Evolutionary conservation across 1,284 basidiomycete species (phyloP), one percentile per base, ranked within the genome.

Genomic region (Meripilus lineatus): DNA sequence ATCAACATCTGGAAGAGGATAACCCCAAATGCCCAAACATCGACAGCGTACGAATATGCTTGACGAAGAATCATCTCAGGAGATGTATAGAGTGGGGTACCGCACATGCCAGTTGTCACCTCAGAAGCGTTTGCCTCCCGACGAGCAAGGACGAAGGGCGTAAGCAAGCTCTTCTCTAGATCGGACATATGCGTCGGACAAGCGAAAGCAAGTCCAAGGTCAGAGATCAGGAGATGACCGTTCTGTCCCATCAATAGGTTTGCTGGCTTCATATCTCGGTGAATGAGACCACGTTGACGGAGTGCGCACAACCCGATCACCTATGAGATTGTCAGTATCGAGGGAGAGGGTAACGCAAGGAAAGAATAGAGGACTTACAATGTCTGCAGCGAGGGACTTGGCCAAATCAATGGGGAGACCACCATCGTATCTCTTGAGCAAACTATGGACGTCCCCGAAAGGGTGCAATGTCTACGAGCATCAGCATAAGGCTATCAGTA

Each of bases 181-280:
- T n/a, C n/a, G n/a, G n/a, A n/a, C n/a, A n/a, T n/a, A n/a, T n/a
- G n/a, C n/a, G n/a, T n/a, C n/a, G 28, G n/a, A n/a, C 28, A 8
- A 30, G 8, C n/a, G 28, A 30, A 30, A n/a, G 48, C 41, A 11
- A 84, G 64, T 0, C 81, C 81, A 58, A 84, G 84, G 59, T 85
- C 81, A n/a, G 75, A 72, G 22, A 85, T 68, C 51, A 81, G 77
- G 46, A 83, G 63, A 49, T 57, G 53, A 23, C 68, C 74, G 43
- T 71, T 66, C 0, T 63, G 57, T 32, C 70, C 69, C 15, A 82
- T 62, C 13, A 82, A 61, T 20, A 80, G 59, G 58, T 84, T 84
- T 51, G 81, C 81, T 1, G 80, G 81, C 58, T 84, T 85, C 50
- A 85, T 66, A 55, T 84, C 81, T 23, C 80, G 73, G 56, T 85